These are phyloP conservation scores for Candida labiduridarum DNA, from an alignment of 1,139 yeast species.

Conservation along the genomic window DNA sequence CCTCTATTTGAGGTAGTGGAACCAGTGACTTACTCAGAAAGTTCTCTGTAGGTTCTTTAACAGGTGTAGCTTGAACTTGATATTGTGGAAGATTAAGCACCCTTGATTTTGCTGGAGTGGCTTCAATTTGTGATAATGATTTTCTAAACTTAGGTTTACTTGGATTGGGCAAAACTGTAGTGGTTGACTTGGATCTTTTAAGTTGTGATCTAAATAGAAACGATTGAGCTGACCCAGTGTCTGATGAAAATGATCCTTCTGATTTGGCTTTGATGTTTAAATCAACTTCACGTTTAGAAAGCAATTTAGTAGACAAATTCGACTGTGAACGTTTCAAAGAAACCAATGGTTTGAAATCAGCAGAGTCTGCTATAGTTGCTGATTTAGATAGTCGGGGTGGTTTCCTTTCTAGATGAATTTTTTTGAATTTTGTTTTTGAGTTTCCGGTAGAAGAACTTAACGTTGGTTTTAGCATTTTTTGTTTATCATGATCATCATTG, in stretches of 20 bases:
- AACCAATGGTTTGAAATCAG: constrained; percentile 32
- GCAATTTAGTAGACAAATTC: constrained; percentile 36
- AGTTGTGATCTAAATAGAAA: constrained; percentile 32
- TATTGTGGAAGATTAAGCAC: constrained; percentile 2
- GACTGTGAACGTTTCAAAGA: constrained; percentile 46
- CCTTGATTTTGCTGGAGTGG: constrained; percentile 23
- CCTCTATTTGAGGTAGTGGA: constrained; percentile 24
- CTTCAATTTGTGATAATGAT: constrained; percentile 30
- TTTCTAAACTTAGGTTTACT: constrained; percentile 18
- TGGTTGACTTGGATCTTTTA: constrained; percentile 21
- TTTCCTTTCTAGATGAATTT: constrained; percentile 13
- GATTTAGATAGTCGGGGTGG: constrained; percentile 13
- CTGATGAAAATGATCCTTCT: neutral
- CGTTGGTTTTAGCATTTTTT: neutral
- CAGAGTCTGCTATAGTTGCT: constrained; percentile 13
- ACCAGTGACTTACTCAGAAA: neutral
- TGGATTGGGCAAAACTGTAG: constrained; percentile 27
- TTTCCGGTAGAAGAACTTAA: neutral
- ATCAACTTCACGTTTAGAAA: constrained; percentile 53
- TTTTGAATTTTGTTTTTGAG: constrained; percentile 13
- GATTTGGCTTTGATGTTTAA: constrained; percentile 20
- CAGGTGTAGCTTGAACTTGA: constrained; percentile 12
- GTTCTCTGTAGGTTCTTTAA: constrained; percentile 1
- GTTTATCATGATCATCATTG: neutral
- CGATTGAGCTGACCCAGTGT: constrained; percentile 6